Evolutionary conservation across 441 rosid genomes (phyloP).

Genomic region (Capsella rubella): DNA sequence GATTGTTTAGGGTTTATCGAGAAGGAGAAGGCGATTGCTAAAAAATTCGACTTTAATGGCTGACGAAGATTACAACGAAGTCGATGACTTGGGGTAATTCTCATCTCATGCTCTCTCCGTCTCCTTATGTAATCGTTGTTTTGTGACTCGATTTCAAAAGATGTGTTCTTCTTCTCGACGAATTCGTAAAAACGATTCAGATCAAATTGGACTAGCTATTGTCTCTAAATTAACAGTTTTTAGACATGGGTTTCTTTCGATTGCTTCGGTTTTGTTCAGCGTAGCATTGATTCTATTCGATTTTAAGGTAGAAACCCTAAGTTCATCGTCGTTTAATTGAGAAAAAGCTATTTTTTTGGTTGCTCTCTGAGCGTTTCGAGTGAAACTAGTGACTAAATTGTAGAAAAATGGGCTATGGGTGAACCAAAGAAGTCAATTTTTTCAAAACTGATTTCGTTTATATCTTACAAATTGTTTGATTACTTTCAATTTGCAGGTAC

Average conservation of each 20-base stretch:
- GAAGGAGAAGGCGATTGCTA: not conserved
- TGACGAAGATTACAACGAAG: conserved; percentile 78
- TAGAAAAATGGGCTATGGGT: too few relatives aligned
- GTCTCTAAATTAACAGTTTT: not conserved
- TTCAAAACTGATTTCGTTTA: not conserved
- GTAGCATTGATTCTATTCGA: not conserved
- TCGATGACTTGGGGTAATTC: conserved; percentile 60
- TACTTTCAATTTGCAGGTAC: conserved; percentile 53
- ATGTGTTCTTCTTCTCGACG: not conserved
- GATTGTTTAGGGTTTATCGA: conserved; percentile 32
- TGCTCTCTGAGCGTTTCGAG: not conserved
- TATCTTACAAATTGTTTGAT: conserved; percentile 2
- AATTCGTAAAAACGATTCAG: not conserved
- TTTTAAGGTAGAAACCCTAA: conserved; percentile 19
- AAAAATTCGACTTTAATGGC: conserved; percentile 55
- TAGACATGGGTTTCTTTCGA: not conserved
- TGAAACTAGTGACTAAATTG: not conserved
- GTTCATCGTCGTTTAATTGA: not conserved
- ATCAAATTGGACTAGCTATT: not conserved
- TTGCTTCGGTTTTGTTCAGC: not conserved
- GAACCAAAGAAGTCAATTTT: too few relatives aligned
- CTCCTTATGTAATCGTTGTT: not conserved
- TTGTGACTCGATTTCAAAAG: conserved; percentile 12
- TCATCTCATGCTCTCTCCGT: not conserved
- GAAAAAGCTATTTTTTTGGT: not conserved